phyloP scores from a whole-genome alignment of 495 filamentous ascomycete genomes.

The Rostrohypoxylon terebratum region DNA sequence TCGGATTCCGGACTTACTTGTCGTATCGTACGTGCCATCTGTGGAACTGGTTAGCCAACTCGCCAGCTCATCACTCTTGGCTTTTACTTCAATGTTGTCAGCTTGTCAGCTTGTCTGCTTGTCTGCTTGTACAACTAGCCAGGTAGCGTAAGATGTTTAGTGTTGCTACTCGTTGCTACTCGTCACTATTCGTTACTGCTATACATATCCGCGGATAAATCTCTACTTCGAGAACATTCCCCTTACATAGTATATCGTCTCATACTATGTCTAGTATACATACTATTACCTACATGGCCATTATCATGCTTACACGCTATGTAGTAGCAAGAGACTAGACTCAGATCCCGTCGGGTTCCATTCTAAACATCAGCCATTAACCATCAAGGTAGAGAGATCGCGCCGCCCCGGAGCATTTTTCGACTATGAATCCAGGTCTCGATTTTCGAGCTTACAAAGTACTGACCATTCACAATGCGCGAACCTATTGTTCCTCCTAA shows the following conservation, averaged over 20 bases:
- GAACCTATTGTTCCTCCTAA: conserved; percentile 24
- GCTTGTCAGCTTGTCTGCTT: no score
- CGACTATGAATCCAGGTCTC: conserved; percentile 3
- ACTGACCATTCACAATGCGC: conserved; percentile 31
- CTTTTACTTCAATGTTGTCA: no score
- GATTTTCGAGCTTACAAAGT: neutral
- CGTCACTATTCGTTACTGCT: neutral
- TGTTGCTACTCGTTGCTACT: neutral
- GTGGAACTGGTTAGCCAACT: conserved; percentile 19
- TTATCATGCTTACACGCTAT: neutral
- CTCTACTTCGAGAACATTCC: neutral
- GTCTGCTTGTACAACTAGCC: neutral
- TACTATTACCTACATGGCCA: conserved; percentile 8
- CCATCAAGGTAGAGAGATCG: conserved; percentile 1
- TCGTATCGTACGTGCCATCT: conserved; percentile 17
- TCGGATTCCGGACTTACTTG: conserved; percentile 10
- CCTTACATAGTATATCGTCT: neutral
- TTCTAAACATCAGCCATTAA: conserved; percentile 3
- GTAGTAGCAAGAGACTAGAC: conserved; percentile 6
- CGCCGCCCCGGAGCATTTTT: conserved; percentile 35
- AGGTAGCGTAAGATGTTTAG: neutral
- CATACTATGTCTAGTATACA: no score
- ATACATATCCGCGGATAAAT: no score
- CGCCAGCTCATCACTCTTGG: conserved; percentile 29
- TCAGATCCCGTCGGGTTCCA: conserved; percentile 5